Percentiles rank a stretch among this genome's conserved stretches.
These are phyloP conservation scores for Pterocarpus santalinus DNA, from an alignment of 306 rosid species.

Conservation along the genomic window DNA sequence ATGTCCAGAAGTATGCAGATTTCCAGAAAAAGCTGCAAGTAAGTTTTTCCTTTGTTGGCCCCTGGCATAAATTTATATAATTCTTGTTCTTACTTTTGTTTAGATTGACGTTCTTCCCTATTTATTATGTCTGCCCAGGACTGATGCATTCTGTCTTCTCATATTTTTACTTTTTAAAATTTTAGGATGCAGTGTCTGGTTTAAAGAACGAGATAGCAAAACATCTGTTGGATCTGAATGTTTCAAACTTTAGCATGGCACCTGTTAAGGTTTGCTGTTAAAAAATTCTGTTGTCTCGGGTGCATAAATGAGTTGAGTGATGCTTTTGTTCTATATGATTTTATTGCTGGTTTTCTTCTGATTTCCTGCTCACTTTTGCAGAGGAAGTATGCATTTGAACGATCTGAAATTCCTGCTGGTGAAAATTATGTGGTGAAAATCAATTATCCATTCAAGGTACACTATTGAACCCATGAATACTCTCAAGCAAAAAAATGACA, in stretches of 20 bases:
- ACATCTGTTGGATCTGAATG: conserved; percentile 70
- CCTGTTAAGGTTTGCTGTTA: conserved; percentile 83
- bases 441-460: conserved; percentile 91
- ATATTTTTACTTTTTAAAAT: conserved; percentile 21
- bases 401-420: conserved; percentile 81
- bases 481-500: conserved; percentile 28
- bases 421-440: conserved; percentile 88
- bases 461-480: conserved; percentile 37
- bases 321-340: conserved; percentile 10
- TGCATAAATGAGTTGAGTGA: conserved; percentile 31
- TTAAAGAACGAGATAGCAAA: conserved; percentile 77
- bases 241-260: conserved; percentile 78
- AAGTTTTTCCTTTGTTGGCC: conserved; percentile 39
- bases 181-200: conserved; percentile 74
- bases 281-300: conserved; percentile 25
- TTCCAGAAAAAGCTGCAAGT: conserved; percentile 76
- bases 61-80: conserved; percentile 10
- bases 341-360: conserved; percentile 28
- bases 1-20: conserved; percentile 68
- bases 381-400: conserved; percentile 96
- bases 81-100: conserved; percentile 26
- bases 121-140: conserved; percentile 24
- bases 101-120: conserved; percentile 28
- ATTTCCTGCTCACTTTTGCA: conserved; percentile 51
- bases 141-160: conserved; percentile 24